phyloP scores from a whole-genome alignment of 1,284 basidiomycete genomes.

The Psilocybe mexicana region DNA sequence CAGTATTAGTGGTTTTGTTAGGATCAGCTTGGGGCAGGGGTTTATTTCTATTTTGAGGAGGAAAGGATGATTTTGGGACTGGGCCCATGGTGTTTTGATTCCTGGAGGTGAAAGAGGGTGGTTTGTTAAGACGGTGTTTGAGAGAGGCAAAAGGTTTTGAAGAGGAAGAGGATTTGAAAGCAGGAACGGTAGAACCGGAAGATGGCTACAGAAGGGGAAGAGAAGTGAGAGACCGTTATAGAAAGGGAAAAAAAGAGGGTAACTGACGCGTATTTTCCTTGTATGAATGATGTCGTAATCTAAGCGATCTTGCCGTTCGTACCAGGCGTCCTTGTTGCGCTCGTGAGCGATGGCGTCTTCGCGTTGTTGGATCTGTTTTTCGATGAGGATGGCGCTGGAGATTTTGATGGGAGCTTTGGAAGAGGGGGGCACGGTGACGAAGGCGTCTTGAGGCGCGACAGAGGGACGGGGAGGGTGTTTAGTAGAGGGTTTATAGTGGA shows the following conservation, averaged over 20 bases:
- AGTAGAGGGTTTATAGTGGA: slow-evolving; percentile 24
- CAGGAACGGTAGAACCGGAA: background rate
- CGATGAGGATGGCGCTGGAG: slow-evolving; percentile 19
- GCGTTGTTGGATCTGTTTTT: slow-evolving; percentile 13
- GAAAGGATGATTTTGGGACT: background rate
- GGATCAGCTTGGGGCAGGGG: background rate
- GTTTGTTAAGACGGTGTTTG: background rate
- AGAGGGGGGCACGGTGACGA: slow-evolving; percentile 22
- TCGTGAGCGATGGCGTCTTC: slow-evolving; percentile 19
- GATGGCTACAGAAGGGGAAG: background rate
- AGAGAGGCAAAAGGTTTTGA: background rate
- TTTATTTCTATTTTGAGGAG: background rate
- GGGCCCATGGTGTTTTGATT: background rate
- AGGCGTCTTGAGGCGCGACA: slow-evolving; percentile 24
- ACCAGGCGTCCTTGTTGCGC: slow-evolving; percentile 26
- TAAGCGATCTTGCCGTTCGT: slow-evolving; percentile 20
- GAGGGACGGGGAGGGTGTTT: background rate
- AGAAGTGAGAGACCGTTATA: background rate
- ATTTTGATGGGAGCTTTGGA: slow-evolving; percentile 15
- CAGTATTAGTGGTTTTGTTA: no score
- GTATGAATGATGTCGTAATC: slow-evolving; percentile 4
- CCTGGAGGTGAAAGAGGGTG: no score
- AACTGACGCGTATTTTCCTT: slow-evolving; percentile 4
- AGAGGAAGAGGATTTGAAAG: background rate
- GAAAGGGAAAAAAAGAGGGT: background rate